Evolutionary conservation across 495 filamentous ascomycete species (phyloP), one percentile per base, ranked within the genome.

Genomic region (Pseudomonodictys pantanalensis): DNA sequence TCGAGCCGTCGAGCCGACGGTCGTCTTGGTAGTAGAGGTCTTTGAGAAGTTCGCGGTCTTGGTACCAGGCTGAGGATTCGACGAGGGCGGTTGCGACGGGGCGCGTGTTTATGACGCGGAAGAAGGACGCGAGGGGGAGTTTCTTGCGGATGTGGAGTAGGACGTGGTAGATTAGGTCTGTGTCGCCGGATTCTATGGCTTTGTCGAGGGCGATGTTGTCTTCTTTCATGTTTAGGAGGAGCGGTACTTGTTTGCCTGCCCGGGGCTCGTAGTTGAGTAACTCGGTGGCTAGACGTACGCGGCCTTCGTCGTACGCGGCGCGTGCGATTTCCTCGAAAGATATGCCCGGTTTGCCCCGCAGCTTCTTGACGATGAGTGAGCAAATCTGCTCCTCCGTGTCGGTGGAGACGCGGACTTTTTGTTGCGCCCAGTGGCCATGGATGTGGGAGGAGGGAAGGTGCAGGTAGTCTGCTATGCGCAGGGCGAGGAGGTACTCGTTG

Each of bases 11-110:
- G 22, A 90, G 75, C 0, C 91, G 87, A 6, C 92, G 87, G 72
- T 98, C 93, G 66, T 97, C 95, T 75, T 97, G 93, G 68, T 98
- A 97, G 75, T 92, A 98, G 23, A 98, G 79, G 70, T 97, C 93
- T 68, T 97, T 97, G 10, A 97, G 82, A 9, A 98, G 71, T 18
- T 95, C 87, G 2, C 78, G 80, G 66, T 97, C 93, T 47, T 90
- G 84, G 22, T 80, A 81, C 44, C 78, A 76, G 1, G 93, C 92
- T 0, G 85, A 86, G 1, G 90, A 83, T 69, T 97, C 93, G 28
- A 98, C 88, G 15, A 98, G 80, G 0, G 93, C 90, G 2, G 89
- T 91, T 20, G 93, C 93, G 48, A 88, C 81, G 0, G 95, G 92
- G 5, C 92, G 86, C 59, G 77, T 84, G 71, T 89, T 95, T 71